phyloP scores from a whole-genome alignment of 2,329 filamentous ascomycete species.

The Leptographium galeiforme region DNA sequence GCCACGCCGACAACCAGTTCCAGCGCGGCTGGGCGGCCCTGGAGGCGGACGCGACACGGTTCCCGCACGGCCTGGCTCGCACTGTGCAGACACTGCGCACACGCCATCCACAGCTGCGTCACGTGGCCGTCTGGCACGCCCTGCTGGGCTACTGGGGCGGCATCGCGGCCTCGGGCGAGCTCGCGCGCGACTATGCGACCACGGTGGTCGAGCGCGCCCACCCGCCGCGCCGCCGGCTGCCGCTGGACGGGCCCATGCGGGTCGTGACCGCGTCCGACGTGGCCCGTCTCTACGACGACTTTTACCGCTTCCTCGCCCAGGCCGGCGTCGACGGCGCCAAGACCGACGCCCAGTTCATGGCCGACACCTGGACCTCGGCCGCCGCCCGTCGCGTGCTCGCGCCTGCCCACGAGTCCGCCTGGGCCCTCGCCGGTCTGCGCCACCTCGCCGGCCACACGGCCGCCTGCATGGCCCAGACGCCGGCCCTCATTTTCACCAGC shows the following conservation, averaged over 20 bases:
- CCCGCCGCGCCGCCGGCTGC: constrained; percentile 29
- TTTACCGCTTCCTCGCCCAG: constrained; percentile 67
- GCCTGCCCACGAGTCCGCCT: constrained; percentile 69
- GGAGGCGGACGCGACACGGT: constrained; percentile 67
- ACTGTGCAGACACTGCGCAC: constrained; percentile 56
- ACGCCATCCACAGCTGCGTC: constrained; percentile 57
- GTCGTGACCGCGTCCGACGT: constrained; percentile 66
- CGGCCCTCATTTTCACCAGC: constrained; percentile 73
- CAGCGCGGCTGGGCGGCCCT: constrained; percentile 65
- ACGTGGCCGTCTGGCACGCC: constrained; percentile 91
- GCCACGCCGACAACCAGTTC: constrained; percentile 31
- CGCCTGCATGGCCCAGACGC: constrained; percentile 89
- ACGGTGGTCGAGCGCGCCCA: constrained; percentile 40
- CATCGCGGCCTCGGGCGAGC: constrained; percentile 57
- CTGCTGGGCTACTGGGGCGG: constrained; percentile 84
- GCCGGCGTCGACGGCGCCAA: constrained; percentile 79
- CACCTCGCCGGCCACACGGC: constrained; percentile 70
- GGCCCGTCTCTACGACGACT: constrained; percentile 70
- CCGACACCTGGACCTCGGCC: constrained; percentile 62
- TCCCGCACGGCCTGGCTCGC: constrained; percentile 66
- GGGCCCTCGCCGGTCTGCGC: constrained; percentile 63
- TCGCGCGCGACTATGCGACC: constrained; percentile 71
- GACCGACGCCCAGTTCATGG: constrained; percentile 81
- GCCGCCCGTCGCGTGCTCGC: constrained; percentile 59
- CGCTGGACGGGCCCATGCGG: constrained; percentile 51